Evolutionary conservation across 2,329 filamentous ascomycete genomes (phyloP).

Genomic region (Penicillium sp.): DNA sequence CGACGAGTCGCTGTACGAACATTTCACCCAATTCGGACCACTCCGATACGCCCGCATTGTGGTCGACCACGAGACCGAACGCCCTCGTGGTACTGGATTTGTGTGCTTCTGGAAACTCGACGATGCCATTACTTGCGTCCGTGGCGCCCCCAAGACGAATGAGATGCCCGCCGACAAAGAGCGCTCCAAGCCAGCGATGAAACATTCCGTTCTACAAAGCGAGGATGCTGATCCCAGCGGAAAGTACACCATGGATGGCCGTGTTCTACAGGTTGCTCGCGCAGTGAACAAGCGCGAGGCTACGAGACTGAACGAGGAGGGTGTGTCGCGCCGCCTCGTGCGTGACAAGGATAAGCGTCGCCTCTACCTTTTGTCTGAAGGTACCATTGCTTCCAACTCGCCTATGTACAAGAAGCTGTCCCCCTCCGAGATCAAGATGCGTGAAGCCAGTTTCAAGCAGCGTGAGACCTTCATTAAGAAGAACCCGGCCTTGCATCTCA

Average conservation of each 20-base stretch:
- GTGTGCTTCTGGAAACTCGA: conserved; percentile 83
- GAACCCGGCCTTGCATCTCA: conserved; percentile 87
- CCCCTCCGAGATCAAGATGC: conserved; percentile 79
- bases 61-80: conserved; percentile 80
- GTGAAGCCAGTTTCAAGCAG: conserved; percentile 83
- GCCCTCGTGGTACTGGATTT: conserved; percentile 89
- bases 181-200: conserved; percentile 54
- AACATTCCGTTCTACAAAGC: conserved; percentile 85
- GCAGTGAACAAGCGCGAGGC: conserved; percentile 87
- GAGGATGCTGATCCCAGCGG: conserved; percentile 80
- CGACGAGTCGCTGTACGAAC: conserved; percentile 78
- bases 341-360: conserved; percentile 85
- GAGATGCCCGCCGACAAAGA: conserved; percentile 46
- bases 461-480: conserved; percentile 86
- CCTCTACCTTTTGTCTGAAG: conserved; percentile 85
- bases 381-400: conserved; percentile 76
- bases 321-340: conserved; percentile 63
- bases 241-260: conserved; percentile 86
- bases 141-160: conserved; percentile 66
- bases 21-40: conserved; percentile 87
- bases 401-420: conserved; percentile 76
- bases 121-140: conserved; percentile 77
- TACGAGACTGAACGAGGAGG: conserved; percentile 71
- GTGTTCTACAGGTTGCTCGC: conserved; percentile 79
- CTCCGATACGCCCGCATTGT: conserved; percentile 91